Evolutionary conservation across 805 yeast genomes (phyloP).

Genomic region (Schizosaccharomyces osmophilus): DNA sequence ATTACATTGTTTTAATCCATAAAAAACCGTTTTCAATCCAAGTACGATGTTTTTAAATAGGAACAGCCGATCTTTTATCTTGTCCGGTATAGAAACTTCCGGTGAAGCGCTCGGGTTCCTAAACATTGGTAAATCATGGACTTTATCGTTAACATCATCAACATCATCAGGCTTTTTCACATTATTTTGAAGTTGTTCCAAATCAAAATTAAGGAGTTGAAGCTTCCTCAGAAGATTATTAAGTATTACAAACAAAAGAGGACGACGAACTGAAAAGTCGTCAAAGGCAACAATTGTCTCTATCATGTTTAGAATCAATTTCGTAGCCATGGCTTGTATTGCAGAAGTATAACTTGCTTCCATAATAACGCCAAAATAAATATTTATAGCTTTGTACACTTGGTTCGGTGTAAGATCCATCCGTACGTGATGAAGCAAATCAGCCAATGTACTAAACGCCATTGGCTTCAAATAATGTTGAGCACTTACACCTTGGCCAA

Average conservation of each 20-base stretch:
- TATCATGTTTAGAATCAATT: slow-evolving; percentile 60
- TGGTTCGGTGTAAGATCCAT: slow-evolving; percentile 59
- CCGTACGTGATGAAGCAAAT: slow-evolving; percentile 77
- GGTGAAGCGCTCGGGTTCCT: slow-evolving; percentile 9
- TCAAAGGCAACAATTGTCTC: slow-evolving; percentile 68
- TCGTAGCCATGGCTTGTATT: slow-evolving; percentile 92
- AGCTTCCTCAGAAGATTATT: slow-evolving; percentile 66
- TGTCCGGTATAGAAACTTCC: neutral
- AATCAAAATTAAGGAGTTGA: neutral
- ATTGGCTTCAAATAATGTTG: slow-evolving; percentile 65
- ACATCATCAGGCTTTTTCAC: slow-evolving; percentile 5
- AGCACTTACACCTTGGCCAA: slow-evolving; percentile 82
- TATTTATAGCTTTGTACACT: slow-evolving; percentile 64
- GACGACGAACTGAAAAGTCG: slow-evolving; percentile 18
- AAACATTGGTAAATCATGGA: slow-evolving; percentile 15
- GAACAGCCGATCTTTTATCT: slow-evolving; percentile 57
- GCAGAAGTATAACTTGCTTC: slow-evolving; percentile 67
- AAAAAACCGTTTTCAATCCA: slow-evolving; percentile 69
- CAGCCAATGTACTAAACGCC: slow-evolving; percentile 89
- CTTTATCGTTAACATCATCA: neutral
- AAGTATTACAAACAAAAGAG: slow-evolving; percentile 60
- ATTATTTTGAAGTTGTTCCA: neutral
- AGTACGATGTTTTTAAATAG: slow-evolving; percentile 72
- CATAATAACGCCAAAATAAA: slow-evolving; percentile 55
- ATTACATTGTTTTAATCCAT: slow-evolving; percentile 70